Conservation (phyloP, 1,139 yeast genomes). For the Dujonia santamariae region DNA sequence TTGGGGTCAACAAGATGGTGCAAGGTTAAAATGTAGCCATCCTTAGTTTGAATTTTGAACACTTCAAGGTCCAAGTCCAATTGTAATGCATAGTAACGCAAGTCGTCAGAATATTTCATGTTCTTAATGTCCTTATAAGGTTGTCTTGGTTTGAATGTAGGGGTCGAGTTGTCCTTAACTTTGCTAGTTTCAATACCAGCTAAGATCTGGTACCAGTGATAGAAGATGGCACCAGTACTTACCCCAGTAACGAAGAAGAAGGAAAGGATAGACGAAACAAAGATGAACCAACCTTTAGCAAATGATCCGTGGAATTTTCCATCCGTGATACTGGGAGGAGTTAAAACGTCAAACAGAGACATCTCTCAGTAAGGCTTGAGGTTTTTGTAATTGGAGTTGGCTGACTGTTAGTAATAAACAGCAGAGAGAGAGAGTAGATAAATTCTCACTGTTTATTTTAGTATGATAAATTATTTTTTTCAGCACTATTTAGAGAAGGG, state of each 20-base stretch:
- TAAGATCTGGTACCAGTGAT: slow-evolving; percentile 23
- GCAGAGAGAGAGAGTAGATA: no score
- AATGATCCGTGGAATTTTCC: slow-evolving; percentile 18
- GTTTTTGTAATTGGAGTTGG: no score
- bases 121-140: slow-evolving; percentile 29
- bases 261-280: slow-evolving; percentile 27
- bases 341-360: slow-evolving; percentile 17
- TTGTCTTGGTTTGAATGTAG: slow-evolving; percentile 24
- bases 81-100: slow-evolving; percentile 63
- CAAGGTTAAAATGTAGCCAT: slow-evolving; percentile 68
- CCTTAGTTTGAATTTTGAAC: slow-evolving; percentile 65
- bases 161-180: slow-evolving; percentile 12
- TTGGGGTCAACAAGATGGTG: slow-evolving; percentile 61
- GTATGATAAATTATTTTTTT: no score
- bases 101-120: slow-evolving; percentile 27
- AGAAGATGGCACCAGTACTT: slow-evolving; percentile 24
- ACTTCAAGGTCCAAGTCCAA: slow-evolving; percentile 59
- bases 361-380: no score
- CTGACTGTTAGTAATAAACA: no score
- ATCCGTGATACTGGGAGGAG: slow-evolving; percentile 18
- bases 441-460: no score
- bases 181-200: slow-evolving; percentile 19
- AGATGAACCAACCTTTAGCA: slow-evolving; percentile 18
- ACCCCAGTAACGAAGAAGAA: slow-evolving; percentile 24
- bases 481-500: no score